These are phyloP conservation scores for Talaromyces nanjingensis DNA, from an alignment of 495 filamentous ascomycete genomes.

Conservation along the genomic window DNA sequence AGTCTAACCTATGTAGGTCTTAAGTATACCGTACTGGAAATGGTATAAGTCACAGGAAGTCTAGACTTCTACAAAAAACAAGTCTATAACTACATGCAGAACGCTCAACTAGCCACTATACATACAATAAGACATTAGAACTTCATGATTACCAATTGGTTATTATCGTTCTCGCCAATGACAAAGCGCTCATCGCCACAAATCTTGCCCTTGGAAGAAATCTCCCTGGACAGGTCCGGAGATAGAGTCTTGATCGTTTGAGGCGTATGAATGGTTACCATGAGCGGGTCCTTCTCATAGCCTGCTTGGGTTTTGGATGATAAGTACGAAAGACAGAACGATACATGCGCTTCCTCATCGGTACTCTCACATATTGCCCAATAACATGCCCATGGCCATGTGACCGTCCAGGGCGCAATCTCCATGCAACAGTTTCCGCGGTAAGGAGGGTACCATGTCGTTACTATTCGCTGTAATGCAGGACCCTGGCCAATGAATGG, in stretches of 20 bases:
- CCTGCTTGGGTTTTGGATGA: neutral
- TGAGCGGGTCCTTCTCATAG: neutral
- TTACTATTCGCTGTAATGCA: conserved; percentile 39
- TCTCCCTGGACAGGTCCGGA: conserved; percentile 41
- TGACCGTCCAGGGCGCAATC: conserved; percentile 17
- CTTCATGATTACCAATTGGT: conserved; percentile 47
- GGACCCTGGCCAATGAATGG: conserved; percentile 49
- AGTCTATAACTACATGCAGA: neutral
- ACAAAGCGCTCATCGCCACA: conserved; percentile 57
- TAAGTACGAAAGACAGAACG: conserved; percentile 45
- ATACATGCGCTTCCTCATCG: conserved; percentile 45
- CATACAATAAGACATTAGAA: conserved; percentile 26
- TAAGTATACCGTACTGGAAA: neutral
- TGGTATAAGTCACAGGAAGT: neutral
- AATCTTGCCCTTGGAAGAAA: conserved; percentile 49
- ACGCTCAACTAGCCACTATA: neutral
- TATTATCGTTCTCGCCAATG: conserved; percentile 48
- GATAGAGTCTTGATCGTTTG: conserved; percentile 30
- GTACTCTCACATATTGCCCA: conserved; percentile 46
- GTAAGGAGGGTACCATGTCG: conserved; percentile 34
- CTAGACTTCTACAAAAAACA: neutral
- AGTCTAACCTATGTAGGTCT: too few relatives aligned
- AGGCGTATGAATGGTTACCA: conserved; percentile 29
- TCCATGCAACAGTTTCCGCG: conserved; percentile 28
- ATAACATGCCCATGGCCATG: conserved; percentile 24